Evolutionary conservation across 805 yeast genomes (phyloP).

Genomic region (Candida maltosa): DNA sequence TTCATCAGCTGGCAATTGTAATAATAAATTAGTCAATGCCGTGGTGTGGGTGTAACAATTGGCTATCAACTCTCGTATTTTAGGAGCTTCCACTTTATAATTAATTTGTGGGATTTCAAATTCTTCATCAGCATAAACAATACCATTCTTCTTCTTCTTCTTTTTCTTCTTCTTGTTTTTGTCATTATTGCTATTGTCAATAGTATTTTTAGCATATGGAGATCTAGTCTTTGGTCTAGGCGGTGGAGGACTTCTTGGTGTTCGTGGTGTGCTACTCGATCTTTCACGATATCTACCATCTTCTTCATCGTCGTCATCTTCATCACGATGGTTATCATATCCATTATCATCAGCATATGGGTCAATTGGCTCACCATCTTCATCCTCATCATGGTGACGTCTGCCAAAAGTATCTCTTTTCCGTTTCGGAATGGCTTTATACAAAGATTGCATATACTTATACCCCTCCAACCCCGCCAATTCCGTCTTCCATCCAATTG

Average conservation of each 20-base stretch:
- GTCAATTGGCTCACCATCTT: neutral
- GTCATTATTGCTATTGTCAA: neutral
- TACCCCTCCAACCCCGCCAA: constrained; percentile 49
- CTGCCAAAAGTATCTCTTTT: constrained; percentile 10
- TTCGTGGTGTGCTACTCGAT: neutral
- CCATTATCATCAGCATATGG: constrained; percentile 7
- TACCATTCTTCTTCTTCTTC: constrained; percentile 12
- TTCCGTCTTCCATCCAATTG: constrained; percentile 66
- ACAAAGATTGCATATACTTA: constrained; percentile 45
- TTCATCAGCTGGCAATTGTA: constrained; percentile 41
- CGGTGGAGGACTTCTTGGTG: constrained; percentile 11
- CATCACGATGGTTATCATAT: constrained; percentile 12
- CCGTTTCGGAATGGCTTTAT: constrained; percentile 38
- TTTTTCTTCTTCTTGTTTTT: constrained; percentile 14
- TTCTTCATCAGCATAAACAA: constrained; percentile 42
- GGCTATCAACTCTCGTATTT: constrained; percentile 64
- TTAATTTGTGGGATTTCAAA: constrained; percentile 68
- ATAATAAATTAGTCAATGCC: constrained; percentile 52
- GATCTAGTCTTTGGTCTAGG: constrained; percentile 22
- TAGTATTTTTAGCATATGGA: constrained; percentile 14
- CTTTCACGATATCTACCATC: constrained; percentile 2
- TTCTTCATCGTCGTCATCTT: too few species aligned
- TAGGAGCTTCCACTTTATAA: constrained; percentile 68
- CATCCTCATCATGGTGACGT: constrained; percentile 4
- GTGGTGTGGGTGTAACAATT: constrained; percentile 75